Evolutionary conservation across 352 stramenopile species (phyloP), one percentile per base, ranked within the genome.

Genomic region (Phytophthora pinifolia): DNA sequence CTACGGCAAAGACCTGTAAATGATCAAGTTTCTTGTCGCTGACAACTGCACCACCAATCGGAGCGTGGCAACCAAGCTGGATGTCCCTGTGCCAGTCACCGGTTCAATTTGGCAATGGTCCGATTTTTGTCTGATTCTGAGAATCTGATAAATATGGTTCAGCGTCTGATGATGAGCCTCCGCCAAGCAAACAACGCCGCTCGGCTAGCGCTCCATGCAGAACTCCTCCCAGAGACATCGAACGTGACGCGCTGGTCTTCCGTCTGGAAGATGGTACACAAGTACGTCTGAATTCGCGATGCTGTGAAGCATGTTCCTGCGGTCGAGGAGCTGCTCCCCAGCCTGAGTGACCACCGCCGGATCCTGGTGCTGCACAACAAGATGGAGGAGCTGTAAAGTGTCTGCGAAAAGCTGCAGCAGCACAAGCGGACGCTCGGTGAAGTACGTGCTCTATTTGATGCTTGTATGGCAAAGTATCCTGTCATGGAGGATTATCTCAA

Each of bases 371-470:
- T 68, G 9, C 29, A 58, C 38, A 17, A 18, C 2, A 61, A 61
- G 43, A 32, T 72, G 20, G 13, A 61, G 14, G 53, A 72, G 15
- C 33, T 72, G 1, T 9, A 62, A 0, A 65, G 59, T 22, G 47
- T 67, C 1, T 61, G 56, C 25, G 34, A 51, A n/a, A 62, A 62
- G 45, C 49, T 71, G 14, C 42, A 27, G 22, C 22, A 27, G 22
- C 22, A 27, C 2, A 27, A 27, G 22, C 22, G 22, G 6, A 27
- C 22, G 2, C 22, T 27, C 22, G 22, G 22, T 27, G 22, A 27
- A 3, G 22, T 27, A 27, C 22, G 22, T 27, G 22, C 22, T 5
- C 22, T 27, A 2, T 27, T 27, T 27, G 22, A 27, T 4, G 22
- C 22, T 27, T 27, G 22, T 27, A 27, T 27, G 22, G 22, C 22